These are phyloP conservation scores for Candida namnaoensis DNA, from an alignment of 805 yeast species.

Conservation along the genomic window DNA sequence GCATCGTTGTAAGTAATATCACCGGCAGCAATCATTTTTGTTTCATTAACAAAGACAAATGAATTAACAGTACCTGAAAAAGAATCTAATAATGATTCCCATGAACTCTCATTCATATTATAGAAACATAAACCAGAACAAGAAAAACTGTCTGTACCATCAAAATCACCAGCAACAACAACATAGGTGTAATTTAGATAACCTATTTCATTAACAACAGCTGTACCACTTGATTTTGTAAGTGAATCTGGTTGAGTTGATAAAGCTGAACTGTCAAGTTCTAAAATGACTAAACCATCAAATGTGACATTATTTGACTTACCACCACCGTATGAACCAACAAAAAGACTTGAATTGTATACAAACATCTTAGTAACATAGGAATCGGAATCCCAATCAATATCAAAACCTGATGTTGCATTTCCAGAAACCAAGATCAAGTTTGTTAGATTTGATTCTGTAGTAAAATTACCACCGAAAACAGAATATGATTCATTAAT, in stretches of 20 bases:
- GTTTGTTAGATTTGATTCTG: slow-evolving; percentile 13
- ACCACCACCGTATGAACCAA: slow-evolving; percentile 35
- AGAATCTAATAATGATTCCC: slow-evolving; percentile 33
- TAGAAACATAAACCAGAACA: slow-evolving; percentile 65
- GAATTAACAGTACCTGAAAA: slow-evolving; percentile 47
- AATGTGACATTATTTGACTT: slow-evolving; percentile 13
- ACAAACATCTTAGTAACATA: slow-evolving; percentile 11
- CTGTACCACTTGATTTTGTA: slow-evolving; percentile 14
- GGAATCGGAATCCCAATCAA: slow-evolving; percentile 16
- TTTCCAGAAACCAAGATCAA: slow-evolving; percentile 17
- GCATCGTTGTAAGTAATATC: slow-evolving; percentile 33
- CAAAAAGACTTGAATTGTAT: slow-evolving; percentile 22
- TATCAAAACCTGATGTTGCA: slow-evolving; percentile 17
- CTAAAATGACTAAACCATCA: slow-evolving; percentile 44
- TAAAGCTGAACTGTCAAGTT: slow-evolving; percentile 25
- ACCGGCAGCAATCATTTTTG: slow-evolving; percentile 41
- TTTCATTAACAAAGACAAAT: slow-evolving; percentile 36
- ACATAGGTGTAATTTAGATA: slow-evolving; percentile 28
- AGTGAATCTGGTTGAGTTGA: slow-evolving; percentile 7
- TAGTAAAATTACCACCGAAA: slow-evolving; percentile 50
- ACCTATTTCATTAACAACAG: slow-evolving; percentile 30
- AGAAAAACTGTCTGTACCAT: slow-evolving; percentile 40
- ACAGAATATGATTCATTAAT: slow-evolving; percentile 41
- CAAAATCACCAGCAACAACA: slow-evolving; percentile 70
- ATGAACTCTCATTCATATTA: slow-evolving; percentile 41